Percentiles rank a stretch among this genome's conserved stretches.
phyloP scores from a whole-genome alignment of 768 basidiomycete genomes.

The Podaxis sp. region DNA sequence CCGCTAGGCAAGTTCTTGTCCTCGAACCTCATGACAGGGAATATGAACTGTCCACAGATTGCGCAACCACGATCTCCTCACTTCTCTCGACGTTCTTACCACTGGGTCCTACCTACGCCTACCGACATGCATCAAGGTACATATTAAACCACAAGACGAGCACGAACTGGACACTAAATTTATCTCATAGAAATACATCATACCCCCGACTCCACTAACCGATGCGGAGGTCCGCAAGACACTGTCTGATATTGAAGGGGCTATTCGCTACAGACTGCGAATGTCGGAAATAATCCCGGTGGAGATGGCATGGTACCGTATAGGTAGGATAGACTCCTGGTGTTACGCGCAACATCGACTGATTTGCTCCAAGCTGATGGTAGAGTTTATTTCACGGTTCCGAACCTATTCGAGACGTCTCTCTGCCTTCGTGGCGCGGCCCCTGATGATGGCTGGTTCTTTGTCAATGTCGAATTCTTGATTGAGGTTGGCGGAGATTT shows the following conservation, averaged over 20 bases:
- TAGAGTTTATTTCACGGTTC: constrained; percentile 71
- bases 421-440: constrained; percentile 71
- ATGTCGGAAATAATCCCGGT: constrained; percentile 77
- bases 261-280: constrained; percentile 74
- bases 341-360: constrained; percentile 15
- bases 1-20: constrained; percentile 57
- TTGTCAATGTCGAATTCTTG: constrained; percentile 71
- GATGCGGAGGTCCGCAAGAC: constrained; percentile 64
- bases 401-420: constrained; percentile 68
- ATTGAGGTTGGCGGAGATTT: constrained; percentile 71
- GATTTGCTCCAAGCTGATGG: constrained; percentile 52
- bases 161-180: constrained; percentile 7
- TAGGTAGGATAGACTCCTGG: constrained; percentile 37
- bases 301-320: constrained; percentile 70
- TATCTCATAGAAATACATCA: constrained; percentile 56
- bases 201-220: constrained; percentile 62
- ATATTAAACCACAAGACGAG: constrained; percentile 11
- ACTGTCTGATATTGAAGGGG: constrained; percentile 67
- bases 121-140: constrained; percentile 76
- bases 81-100: constrained; percentile 85
- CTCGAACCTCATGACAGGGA: neutral
- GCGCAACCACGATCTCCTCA: constrained; percentile 90
- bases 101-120: constrained; percentile 83
- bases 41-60: constrained; percentile 42
- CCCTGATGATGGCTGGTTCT: constrained; percentile 79